Evolutionary conservation across 257 asterid species (phyloP).

Genomic region (Solanum pinnatisectum): DNA sequence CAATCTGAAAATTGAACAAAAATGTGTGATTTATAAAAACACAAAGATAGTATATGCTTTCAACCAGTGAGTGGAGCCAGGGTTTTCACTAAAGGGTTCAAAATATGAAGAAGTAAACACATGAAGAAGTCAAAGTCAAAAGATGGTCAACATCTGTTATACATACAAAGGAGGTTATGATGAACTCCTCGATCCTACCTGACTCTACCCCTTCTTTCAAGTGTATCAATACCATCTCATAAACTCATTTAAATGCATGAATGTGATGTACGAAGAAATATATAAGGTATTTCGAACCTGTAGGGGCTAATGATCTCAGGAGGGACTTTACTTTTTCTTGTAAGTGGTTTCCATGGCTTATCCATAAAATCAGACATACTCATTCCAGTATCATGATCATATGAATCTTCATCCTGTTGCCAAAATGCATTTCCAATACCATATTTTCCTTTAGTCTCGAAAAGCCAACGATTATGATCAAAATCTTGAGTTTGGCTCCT

Average conservation of each 20-base stretch:
- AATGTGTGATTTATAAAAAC: not conserved
- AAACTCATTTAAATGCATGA: not conserved
- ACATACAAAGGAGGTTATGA: not conserved
- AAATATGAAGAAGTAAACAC: not conserved
- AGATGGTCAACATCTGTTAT: not conserved
- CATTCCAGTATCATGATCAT: slow-evolving; percentile 75
- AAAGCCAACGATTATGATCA: slow-evolving; percentile 90
- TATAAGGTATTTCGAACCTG: slow-evolving; percentile 31
- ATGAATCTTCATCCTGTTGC: slow-evolving; percentile 62
- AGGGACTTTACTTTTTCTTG: slow-evolving; percentile 64
- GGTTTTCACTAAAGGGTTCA: not conserved
- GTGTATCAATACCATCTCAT: not conserved
- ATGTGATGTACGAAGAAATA: not conserved
- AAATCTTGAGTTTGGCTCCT: slow-evolving; percentile 88
- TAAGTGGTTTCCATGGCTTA: slow-evolving; percentile 97
- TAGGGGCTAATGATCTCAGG: slow-evolving; percentile 76
- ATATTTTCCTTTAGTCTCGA: slow-evolving; percentile 82
- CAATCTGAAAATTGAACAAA: slow-evolving; percentile 29
- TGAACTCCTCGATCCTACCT: not conserved
- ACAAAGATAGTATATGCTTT: not conserved
- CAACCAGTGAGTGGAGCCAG: not conserved
- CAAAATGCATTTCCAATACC: slow-evolving; percentile 92
- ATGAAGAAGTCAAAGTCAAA: too few species aligned
- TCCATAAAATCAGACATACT: slow-evolving; percentile 89
- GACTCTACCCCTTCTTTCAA: not conserved